Conservation (phyloP, 495 filamentous ascomycete species). For the Pseudevernia furfuracea region DNA sequence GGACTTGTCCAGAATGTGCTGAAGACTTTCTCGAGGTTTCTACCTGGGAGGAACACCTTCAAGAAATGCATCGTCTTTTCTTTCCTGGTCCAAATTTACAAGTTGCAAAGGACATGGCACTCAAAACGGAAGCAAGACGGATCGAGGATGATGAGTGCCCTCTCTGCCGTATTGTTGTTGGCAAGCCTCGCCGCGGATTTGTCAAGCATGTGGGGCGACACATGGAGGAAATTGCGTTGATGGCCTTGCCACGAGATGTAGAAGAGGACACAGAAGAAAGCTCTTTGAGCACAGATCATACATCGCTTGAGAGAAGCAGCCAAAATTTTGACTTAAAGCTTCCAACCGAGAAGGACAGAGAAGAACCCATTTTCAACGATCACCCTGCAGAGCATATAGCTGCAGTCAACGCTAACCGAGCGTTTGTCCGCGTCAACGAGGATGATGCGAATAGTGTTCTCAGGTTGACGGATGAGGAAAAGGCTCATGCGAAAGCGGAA, state of each 20-base stretch:
- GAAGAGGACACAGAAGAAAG: background rate
- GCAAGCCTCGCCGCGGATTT: conserved; percentile 21
- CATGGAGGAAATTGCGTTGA: conserved; percentile 28
- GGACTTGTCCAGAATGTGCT: background rate
- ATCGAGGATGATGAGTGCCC: background rate
- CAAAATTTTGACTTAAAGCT: no score
- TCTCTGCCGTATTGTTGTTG: conserved; percentile 1
- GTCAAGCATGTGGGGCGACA: conserved; percentile 25
- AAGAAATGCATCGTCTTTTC: background rate
- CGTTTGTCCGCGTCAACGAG: no score
- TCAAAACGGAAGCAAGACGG: background rate
- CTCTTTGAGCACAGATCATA: background rate
- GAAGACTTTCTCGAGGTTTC: background rate
- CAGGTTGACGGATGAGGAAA: no score
- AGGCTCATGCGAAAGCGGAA: no score
- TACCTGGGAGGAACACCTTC: background rate
- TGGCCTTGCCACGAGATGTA: conserved; percentile 20
- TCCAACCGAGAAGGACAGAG: no score
- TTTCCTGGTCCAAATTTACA: background rate
- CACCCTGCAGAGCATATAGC: no score
- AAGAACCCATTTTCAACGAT: no score
- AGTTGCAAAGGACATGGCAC: background rate
- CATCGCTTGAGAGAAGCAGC: no score
- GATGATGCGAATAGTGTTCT: no score
- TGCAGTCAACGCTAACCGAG: no score